Evolutionary conservation across 257 asterid genomes (phyloP).

Genomic region (Prunella vulgaris): DNA sequence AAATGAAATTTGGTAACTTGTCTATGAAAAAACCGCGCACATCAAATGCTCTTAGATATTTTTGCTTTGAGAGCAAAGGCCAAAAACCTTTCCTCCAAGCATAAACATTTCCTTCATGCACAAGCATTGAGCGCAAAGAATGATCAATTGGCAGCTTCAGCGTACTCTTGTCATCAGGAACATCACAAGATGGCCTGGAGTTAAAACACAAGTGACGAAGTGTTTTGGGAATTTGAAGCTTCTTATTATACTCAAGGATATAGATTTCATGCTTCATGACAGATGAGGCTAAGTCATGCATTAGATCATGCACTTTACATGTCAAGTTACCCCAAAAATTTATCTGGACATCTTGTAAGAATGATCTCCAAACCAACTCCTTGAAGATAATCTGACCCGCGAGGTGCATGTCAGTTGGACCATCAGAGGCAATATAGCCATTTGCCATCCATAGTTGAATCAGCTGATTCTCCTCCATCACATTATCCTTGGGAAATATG

Average conservation of each 20-base stretch:
- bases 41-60: slow-evolving; percentile 14
- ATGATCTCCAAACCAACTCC: slow-evolving; percentile 23
- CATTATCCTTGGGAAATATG: not conserved
- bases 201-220: slow-evolving; percentile 14
- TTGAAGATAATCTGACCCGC: not conserved
- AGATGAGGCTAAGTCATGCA: slow-evolving; percentile 25
- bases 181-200: not conserved
- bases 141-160: not conserved
- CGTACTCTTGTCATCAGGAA: not conserved
- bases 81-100: not conserved
- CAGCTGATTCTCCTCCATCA: not conserved
- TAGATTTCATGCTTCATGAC: slow-evolving; percentile 16
- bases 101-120: not conserved
- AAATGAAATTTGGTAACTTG: not conserved
- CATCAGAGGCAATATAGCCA: not conserved
- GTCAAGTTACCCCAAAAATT: not conserved
- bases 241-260: not conserved
- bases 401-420: not conserved
- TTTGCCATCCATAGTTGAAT: slow-evolving; percentile 5
- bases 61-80: slow-evolving; percentile 10
- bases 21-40: fast-evolving
- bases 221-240: not conserved
- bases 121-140: slow-evolving; percentile 9
- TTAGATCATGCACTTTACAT: slow-evolving; percentile 25
- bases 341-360: slow-evolving; percentile 17